phyloP scores from a whole-genome alignment of 2,329 filamentous ascomycete genomes.

The Trichophyton mentagrophytes region DNA sequence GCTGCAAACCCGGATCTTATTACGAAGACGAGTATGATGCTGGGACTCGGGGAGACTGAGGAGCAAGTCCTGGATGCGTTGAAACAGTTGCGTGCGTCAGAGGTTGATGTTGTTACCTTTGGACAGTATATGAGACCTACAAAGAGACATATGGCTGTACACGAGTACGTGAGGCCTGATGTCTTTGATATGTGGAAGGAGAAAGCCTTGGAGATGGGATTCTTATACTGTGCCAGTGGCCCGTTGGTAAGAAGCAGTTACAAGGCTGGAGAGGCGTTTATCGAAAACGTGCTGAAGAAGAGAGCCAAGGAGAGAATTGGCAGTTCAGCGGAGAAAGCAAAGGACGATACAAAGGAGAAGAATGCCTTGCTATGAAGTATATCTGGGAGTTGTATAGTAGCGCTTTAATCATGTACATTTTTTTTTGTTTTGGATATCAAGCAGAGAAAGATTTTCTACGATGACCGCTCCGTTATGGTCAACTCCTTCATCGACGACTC shows the following conservation, averaged over 20 bases:
- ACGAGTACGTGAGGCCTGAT: constrained; percentile 85
- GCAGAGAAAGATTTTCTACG: neutral
- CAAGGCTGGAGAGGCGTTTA: constrained; percentile 96
- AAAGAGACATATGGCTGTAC: constrained; percentile 92
- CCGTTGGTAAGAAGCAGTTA: constrained; percentile 90
- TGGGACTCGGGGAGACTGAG: constrained; percentile 86
- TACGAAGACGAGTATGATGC: constrained; percentile 98
- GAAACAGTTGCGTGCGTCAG: constrained; percentile 60
- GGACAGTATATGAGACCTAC: constrained; percentile 99
- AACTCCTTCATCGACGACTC: neutral
- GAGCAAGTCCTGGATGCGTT: constrained; percentile 70
- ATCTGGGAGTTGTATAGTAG: constrained; percentile 10
- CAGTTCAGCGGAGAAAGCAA: constrained; percentile 18
- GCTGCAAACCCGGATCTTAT: constrained; percentile 62
- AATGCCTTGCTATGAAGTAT: constrained; percentile 16
- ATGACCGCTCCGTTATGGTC: neutral
- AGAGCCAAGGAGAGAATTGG: constrained; percentile 31
- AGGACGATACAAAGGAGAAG: constrained; percentile 18
- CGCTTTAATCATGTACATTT: neutral
- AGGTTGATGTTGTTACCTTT: constrained; percentile 93
- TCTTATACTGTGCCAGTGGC: constrained; percentile 89
- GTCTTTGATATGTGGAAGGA: constrained; percentile 86
- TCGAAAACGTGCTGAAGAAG: constrained; percentile 94
- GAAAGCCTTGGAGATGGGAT: constrained; percentile 84
- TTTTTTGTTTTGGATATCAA: neutral